Conservation (phyloP, 495 filamentous ascomycete genomes). For the Thermothielavioides terrestris region DNA sequence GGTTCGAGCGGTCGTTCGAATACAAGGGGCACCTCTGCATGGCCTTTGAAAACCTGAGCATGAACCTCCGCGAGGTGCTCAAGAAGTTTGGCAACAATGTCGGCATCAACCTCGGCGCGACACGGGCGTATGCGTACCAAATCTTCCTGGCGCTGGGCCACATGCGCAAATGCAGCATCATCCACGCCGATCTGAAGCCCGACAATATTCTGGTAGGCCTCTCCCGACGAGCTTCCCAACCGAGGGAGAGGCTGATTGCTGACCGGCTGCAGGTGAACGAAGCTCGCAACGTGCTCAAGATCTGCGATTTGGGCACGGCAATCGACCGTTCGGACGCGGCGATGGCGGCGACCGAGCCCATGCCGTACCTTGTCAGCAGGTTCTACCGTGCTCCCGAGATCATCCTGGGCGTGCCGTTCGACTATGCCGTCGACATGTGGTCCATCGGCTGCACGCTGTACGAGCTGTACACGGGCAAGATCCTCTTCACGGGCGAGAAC, state of each 20-base stretch:
- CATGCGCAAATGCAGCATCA: constrained; percentile 80
- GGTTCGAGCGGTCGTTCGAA: constrained; percentile 77
- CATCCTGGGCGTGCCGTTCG: constrained; percentile 89
- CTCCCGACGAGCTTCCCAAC: not conserved
- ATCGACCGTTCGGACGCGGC: constrained; percentile 70
- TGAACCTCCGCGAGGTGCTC: constrained; percentile 90
- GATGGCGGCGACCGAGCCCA: constrained; percentile 65
- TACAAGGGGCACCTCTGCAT: constrained; percentile 94
- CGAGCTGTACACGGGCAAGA: constrained; percentile 95
- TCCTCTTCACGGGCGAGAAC: constrained; percentile 86
- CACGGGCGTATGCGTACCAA: constrained; percentile 82
- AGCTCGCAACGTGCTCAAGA: constrained; percentile 73
- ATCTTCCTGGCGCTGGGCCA: constrained; percentile 83
- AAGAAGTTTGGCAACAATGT: constrained; percentile 94
- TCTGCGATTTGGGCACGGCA: constrained; percentile 92
- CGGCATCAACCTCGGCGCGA: constrained; percentile 78
- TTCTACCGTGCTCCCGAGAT: constrained; percentile 97
- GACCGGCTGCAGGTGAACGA: constrained; percentile 58
- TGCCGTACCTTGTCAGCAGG: constrained; percentile 87
- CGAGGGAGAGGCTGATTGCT: not conserved
- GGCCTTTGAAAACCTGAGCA: constrained; percentile 89
- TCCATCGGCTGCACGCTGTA: constrained; percentile 94
- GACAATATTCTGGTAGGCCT: constrained; percentile 75
- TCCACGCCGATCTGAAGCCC: constrained; percentile 94
- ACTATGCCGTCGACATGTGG: constrained; percentile 95